phyloP scores from a whole-genome alignment of 495 filamentous ascomycete genomes.

The Aspergillus baeticus region DNA sequence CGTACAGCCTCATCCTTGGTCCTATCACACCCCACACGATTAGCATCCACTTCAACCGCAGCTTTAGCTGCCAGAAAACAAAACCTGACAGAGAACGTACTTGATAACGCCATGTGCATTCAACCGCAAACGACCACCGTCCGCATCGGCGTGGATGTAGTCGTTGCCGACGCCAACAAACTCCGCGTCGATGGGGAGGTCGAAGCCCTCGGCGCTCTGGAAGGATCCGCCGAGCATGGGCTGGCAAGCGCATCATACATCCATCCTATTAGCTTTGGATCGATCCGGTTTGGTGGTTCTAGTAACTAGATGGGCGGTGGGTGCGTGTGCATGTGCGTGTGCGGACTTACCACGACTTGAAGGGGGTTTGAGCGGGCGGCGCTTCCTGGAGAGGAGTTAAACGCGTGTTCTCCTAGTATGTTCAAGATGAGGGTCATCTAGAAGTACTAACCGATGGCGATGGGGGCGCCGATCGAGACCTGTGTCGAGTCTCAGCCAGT shows the following conservation, averaged over 20 bases:
- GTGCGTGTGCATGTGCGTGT: too few relatives aligned
- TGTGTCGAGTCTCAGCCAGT: constrained; percentile 1
- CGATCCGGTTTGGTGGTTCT: too few relatives aligned
- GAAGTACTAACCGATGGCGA: constrained; percentile 24
- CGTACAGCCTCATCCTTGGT: constrained; percentile 31
- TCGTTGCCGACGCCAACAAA: constrained; percentile 50
- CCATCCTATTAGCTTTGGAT: neutral
- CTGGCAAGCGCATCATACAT: constrained; percentile 22
- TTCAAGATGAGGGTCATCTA: too few relatives aligned
- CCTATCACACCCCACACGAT: constrained; percentile 7
- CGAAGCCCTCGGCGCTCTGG: constrained; percentile 40
- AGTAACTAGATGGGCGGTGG: too few relatives aligned
- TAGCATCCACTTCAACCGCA: neutral
- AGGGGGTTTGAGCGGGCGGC: constrained; percentile 3
- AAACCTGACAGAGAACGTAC: constrained; percentile 16
- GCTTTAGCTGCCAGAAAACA: neutral
- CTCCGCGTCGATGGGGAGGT: constrained; percentile 43
- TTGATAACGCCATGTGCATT: constrained; percentile 49
- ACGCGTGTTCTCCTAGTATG: neutral
- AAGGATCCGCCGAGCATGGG: constrained; percentile 45
- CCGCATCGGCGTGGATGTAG: constrained; percentile 50
- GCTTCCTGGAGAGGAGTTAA: neutral
- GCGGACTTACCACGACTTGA: constrained; percentile 27
- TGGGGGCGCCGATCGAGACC: constrained; percentile 22
- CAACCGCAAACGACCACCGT: constrained; percentile 47